Evolutionary conservation across 2,329 filamentous ascomycete genomes (phyloP), one percentile per base, ranked within the genome.

Genomic region (Cladophialophora immunda): DNA sequence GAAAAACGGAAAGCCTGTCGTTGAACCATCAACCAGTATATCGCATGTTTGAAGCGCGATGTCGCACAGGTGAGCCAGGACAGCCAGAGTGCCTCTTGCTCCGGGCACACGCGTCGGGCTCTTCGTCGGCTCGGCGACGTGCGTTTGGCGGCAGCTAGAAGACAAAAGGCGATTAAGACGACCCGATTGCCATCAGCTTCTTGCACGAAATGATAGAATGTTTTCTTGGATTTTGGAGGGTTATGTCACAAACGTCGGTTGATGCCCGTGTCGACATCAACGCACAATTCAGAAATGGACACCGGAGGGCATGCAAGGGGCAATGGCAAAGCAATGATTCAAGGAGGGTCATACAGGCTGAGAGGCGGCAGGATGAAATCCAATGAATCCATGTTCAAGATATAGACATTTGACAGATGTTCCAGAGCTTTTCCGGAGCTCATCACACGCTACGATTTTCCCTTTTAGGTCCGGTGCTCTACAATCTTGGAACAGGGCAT

Each of bases 11-110:
- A 59, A 64, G 38, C 32, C 25, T 32, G 53, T 59, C 7, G 30
- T 66, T 25, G 60, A 62, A 36, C 56, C 60, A 36, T 58, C 66
- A 32, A 45, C 60, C 38, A 52, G 58, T 9, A 30, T 64, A n/a
- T 59, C 65, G n/a, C 56, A 70, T 56, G 56, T 66, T 45, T 70
- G 41, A 68, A 58, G 45, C 1, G 19, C 2, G 45, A 50, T 50
- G 13, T 22, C 13, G 9, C 22, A 15, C 45, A 50, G 45, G 19
- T 11, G 9, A 22, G 8, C 45, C 19, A 50, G 7, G 19, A 17
- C n/a, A 41, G 17, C 17, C n/a, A 5, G 38, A 19, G 38, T 19
- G 38, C 38, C 1, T n/a, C 15, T 41, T 41, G 13, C 38, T 6
- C 15, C 38, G 4, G 38, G 38, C 17, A n/a, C 15, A n/a, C n/a